phyloP scores from a whole-genome alignment of 768 basidiomycete species.

The Tremella mesenterica region DNA sequence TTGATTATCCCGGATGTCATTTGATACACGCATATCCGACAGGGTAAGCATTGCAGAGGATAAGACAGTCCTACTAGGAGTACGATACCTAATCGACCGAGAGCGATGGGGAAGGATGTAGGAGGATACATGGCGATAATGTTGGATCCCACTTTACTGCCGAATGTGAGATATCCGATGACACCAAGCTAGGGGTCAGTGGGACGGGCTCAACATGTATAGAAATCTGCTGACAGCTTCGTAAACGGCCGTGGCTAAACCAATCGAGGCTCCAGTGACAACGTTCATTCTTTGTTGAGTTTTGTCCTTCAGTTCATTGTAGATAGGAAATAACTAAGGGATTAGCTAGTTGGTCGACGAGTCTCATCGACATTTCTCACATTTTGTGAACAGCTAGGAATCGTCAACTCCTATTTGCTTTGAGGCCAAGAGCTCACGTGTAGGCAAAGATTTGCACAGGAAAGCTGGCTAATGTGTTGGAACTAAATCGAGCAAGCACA shows the following conservation, averaged over 20 bases:
- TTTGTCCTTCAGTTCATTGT: constrained; percentile 78
- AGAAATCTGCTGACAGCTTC: constrained; percentile 59
- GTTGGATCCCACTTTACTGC: constrained; percentile 79
- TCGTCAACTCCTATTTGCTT: background rate
- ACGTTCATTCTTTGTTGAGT: constrained; percentile 74
- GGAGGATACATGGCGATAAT: constrained; percentile 72
- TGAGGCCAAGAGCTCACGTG: constrained; percentile 17
- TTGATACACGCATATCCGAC: constrained; percentile 77
- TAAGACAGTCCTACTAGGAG: constrained; percentile 84
- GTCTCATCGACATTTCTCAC: constrained; percentile 51
- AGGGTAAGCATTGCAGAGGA: constrained; percentile 88
- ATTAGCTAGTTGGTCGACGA: background rate
- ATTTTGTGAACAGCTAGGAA: constrained; percentile 75
- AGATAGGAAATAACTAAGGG: constrained; percentile 76
- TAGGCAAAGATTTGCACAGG: constrained; percentile 58
- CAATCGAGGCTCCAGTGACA: constrained; percentile 80
- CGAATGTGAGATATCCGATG: constrained; percentile 82
- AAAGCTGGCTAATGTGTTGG: constrained; percentile 52
- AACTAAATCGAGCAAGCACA: constrained; percentile 30
- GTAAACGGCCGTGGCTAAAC: constrained; percentile 71
- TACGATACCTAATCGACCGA: constrained; percentile 88
- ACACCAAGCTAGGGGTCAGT: constrained; percentile 16
- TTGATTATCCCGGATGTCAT: constrained; percentile 29
- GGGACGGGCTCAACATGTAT: background rate
- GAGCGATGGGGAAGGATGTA: constrained; percentile 81